Percentiles rank a stretch among this genome's conserved stretches.
phyloP scores from a whole-genome alignment of 2,329 filamentous ascomycete genomes.

The Ampelomyces quisqualis region DNA sequence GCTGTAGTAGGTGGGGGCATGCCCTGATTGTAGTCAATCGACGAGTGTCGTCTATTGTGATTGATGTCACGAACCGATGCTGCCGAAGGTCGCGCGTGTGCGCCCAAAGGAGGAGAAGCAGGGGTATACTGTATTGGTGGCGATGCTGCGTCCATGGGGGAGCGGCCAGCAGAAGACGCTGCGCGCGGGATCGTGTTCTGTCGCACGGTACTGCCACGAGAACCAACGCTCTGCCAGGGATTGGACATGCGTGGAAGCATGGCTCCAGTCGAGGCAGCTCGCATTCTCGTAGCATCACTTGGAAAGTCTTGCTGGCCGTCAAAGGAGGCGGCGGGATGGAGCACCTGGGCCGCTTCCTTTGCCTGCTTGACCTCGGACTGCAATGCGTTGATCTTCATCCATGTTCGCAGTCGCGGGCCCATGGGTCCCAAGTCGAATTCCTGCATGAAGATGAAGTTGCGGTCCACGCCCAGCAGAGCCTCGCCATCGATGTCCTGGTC shows the following conservation, averaged over 20 bases:
- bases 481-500: conserved; percentile 97
- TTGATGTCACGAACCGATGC: conserved; percentile 80
- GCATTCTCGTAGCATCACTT: conserved; percentile 49
- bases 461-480: conserved; percentile 90
- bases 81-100: conserved; percentile 65
- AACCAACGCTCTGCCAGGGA: conserved; percentile 35
- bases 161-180: conserved; percentile 35
- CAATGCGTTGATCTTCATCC: conserved; percentile 91
- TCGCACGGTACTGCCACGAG: conserved; percentile 27
- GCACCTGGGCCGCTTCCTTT: conserved; percentile 40
- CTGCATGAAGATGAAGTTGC: conserved; percentile 91
- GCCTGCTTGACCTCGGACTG: conserved; percentile 79
- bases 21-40: conserved; percentile 66
- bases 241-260: conserved; percentile 44
- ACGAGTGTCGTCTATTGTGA: conserved; percentile 84
- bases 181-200: conserved; percentile 33
- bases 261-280: conserved; percentile 48
- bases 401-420: conserved; percentile 84
- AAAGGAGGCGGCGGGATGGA: conserved; percentile 40
- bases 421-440: conserved; percentile 92
- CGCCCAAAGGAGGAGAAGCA: conserved; percentile 44
- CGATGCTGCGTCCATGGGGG: conserved; percentile 43
- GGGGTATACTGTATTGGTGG: conserved; percentile 49
- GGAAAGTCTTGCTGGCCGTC: conserved; percentile 22
- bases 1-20: conserved; percentile 26